Conservation (phyloP, 139 green algal species). For the Astrephomene gubernaculifera region DNA sequence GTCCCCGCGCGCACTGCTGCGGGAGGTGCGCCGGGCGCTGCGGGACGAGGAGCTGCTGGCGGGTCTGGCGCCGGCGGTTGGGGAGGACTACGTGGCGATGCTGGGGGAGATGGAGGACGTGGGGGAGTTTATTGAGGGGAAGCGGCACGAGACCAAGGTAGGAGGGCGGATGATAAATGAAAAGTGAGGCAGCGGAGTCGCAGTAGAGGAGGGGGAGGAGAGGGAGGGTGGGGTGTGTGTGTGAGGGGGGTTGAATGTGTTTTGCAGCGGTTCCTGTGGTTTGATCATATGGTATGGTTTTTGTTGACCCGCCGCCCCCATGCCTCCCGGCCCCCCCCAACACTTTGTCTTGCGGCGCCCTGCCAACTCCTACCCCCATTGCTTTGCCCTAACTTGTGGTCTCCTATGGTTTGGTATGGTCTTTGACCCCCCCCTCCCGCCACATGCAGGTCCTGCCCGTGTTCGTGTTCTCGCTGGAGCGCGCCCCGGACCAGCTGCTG, state of each 20-base stretch:
- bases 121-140: not conserved
- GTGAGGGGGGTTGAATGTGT: not conserved
- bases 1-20: conserved; percentile 9
- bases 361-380: too few relatives aligned
- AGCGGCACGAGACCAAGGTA: conserved; percentile 9
- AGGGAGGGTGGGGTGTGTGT: not conserved
- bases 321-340: not conserved
- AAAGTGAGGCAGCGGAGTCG: too few relatives aligned
- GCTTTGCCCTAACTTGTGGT: too few relatives aligned
- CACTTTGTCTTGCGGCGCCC: not conserved
- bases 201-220: not conserved
- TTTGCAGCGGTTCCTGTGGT: not conserved
- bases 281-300: not conserved
- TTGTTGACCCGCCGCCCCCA: not conserved
- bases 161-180: too few relatives aligned
- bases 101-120: not conserved
- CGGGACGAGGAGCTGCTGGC: conserved; percentile 4
- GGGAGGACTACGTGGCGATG: conserved; percentile 5
- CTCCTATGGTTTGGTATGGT: too few relatives aligned
- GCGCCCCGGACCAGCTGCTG: conserved; percentile 21
- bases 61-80: not conserved
- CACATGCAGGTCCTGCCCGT: conserved; percentile 45
- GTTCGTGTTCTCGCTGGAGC: conserved; percentile 54
- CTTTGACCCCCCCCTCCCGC: not conserved
- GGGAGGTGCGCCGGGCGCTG: conserved; percentile 8